Base-by-base conservation (phyloP, 2,329 filamentous ascomycete genomes). In the Aspergillus alliaceus region DNA sequence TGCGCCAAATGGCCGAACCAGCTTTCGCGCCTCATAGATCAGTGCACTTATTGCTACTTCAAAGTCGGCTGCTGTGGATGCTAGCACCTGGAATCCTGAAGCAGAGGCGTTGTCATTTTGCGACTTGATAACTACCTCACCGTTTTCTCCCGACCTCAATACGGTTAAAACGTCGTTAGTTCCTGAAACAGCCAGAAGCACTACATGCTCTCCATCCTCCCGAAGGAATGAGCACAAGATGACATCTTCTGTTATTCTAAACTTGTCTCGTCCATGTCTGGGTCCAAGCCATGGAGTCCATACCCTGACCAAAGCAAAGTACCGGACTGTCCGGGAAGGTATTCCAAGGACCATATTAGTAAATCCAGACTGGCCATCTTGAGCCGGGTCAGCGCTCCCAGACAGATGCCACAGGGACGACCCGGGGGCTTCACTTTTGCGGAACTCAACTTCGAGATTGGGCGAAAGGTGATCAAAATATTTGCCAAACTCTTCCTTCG, bases 201-300 rank as follows among this genome's bases (percentile, higher is more conserved):
- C 90, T 6, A 97, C 75, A 71, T 91, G 88, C 22, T 86, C 82
- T 0, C 93, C 93, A 62, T 89, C 80, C 0, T 79, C 72, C 24
- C 86, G 87, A 22, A 96, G 77, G 64, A 97, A 96, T 0, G 90
- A 90, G 57, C 88, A 86, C 18, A 96, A 70, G 2, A 97, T 75
- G 1, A 86, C 91, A 66, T 96, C 90, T 64, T 92, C 90, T 59
- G 91, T 88, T 4, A 93, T 78, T 4, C 78, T 76, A 56, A 96
- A 89, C 0, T 77, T 77, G 3, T 78, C 74, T 60, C 84, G 86
- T 12, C 93, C 93, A 71, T 97, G 93, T 37, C 91, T 82, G n/a
- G 93, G 93, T 7, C 89, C 91, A 11, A 96, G 78, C 93, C 93
- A 98, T 1, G 92, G 89, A 32, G 83, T 84, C 86, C 88, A 95